phyloP scores from a whole-genome alignment of 192 early-diverging fungal species.

The Coemansia interrupta region DNA sequence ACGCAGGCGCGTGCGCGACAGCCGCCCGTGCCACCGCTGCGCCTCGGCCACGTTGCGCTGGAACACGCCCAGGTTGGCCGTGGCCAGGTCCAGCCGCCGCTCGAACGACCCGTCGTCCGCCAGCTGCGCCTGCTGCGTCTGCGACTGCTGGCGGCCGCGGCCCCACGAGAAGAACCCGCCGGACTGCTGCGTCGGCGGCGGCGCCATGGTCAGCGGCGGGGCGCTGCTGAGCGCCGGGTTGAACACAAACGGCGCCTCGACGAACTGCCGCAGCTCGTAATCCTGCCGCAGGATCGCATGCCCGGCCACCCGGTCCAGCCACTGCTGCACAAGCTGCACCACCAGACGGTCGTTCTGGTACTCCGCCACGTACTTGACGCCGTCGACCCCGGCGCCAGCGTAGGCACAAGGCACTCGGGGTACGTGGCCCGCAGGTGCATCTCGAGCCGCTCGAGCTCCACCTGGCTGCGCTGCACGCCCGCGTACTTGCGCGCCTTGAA shows the following conservation, averaged over 20 bases:
- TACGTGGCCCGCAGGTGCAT: conserved; percentile 52
- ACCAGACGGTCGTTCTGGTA: conserved; percentile 54
- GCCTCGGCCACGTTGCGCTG: conserved; percentile 28
- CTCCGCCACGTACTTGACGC: conserved; percentile 44
- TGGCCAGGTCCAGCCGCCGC: conserved; percentile 32
- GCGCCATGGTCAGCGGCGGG: conserved; percentile 24
- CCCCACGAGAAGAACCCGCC: conserved; percentile 46
- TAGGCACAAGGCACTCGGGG: conserved; percentile 53
- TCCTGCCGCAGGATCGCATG: conserved; percentile 52
- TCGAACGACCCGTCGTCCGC: conserved; percentile 32
- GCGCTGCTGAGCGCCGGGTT: conserved; percentile 37
- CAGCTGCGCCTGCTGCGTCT: not conserved
- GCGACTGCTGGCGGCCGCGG: not conserved
- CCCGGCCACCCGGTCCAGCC: conserved; percentile 40
- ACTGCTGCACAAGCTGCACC: conserved; percentile 47
- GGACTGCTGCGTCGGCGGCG: conserved; percentile 16
- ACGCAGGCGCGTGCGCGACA: conserved; percentile 40
- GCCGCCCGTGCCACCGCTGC: conserved; percentile 49
- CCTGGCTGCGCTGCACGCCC: conserved; percentile 45
- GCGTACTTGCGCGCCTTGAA: conserved; percentile 53
- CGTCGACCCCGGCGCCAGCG: conserved; percentile 42
- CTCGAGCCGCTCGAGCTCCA: conserved; percentile 51
- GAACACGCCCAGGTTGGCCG: conserved; percentile 36
- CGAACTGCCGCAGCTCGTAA: conserved; percentile 57
- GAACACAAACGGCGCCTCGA: conserved; percentile 55